Evolutionary conservation across 2,329 filamentous ascomycete genomes (phyloP).

Genomic region (Neocatenulostroma microsporum): DNA sequence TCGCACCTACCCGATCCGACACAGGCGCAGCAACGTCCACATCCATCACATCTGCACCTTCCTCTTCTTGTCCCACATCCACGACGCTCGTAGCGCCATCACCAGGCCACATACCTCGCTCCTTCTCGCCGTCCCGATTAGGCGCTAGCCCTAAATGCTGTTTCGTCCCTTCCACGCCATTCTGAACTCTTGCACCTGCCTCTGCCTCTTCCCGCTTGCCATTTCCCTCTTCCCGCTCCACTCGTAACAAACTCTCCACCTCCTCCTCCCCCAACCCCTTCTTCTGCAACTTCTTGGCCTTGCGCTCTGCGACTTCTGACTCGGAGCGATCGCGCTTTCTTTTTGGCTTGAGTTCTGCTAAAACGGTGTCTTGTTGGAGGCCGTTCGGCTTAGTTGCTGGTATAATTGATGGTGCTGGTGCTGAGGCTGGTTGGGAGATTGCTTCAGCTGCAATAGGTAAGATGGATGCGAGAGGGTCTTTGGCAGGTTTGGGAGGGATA

Average conservation of each 20-base stretch:
- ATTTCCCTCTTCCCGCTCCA: background rate
- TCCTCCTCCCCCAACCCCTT: constrained; percentile 17
- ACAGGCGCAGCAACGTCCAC: constrained; percentile 1
- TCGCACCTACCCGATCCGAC: constrained; percentile 9
- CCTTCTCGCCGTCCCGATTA: too few species aligned
- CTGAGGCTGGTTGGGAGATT: background rate
- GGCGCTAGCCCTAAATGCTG: too few species aligned
- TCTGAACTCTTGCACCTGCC: constrained; percentile 7
- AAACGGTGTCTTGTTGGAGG: constrained; percentile 2
- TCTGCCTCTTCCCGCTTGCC: constrained; percentile 1
- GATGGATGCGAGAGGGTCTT: too few species aligned
- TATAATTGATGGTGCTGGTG: background rate
- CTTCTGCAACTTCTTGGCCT: constrained; percentile 26
- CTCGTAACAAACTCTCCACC: constrained; percentile 1
- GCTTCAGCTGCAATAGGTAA: background rate
- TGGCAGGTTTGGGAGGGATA: constrained; percentile 33
- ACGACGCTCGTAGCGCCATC: too few species aligned
- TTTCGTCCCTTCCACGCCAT: constrained; percentile 9
- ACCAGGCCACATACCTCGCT: too few species aligned
- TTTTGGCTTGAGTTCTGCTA: constrained; percentile 15
- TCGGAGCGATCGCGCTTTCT: constrained; percentile 27
- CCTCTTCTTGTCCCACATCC: background rate
- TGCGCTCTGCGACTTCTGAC: constrained; percentile 24
- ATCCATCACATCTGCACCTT: background rate
- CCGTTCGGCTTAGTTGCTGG: background rate